Evolutionary conservation across 805 yeast species (phyloP).

Genomic region (Teunomyces cretensis): DNA sequence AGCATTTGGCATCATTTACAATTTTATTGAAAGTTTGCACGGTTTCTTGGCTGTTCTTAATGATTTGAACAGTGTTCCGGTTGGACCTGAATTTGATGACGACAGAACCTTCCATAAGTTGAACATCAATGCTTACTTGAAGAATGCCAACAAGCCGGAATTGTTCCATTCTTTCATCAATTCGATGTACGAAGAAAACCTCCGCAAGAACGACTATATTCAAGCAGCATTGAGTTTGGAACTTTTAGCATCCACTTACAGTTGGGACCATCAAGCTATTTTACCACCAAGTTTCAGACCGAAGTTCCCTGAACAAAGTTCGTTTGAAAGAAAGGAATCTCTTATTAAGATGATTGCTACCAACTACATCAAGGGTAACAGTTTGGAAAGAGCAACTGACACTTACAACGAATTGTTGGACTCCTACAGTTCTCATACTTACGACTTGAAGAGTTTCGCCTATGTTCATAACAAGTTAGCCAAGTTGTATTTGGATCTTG

Average conservation of each 20-base stretch:
- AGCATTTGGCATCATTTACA: constrained; percentile 50
- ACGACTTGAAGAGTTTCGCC: constrained; percentile 74
- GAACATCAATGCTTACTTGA: constrained; percentile 71
- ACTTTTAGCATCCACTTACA: constrained; percentile 70
- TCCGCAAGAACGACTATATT: constrained; percentile 59
- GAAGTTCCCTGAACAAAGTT: constrained; percentile 73
- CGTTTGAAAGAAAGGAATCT: constrained; percentile 78
- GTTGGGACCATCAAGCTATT: constrained; percentile 63
- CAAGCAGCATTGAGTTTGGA: constrained; percentile 85
- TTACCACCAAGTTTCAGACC: constrained; percentile 64
- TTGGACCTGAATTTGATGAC: constrained; percentile 80
- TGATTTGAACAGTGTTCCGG: constrained; percentile 72
- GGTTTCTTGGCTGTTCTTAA: constrained; percentile 64
- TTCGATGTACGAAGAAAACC: constrained; percentile 66
- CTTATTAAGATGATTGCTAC: constrained; percentile 68
- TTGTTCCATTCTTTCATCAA: constrained; percentile 75
- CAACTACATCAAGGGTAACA: constrained; percentile 67
- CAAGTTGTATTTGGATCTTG: constrained; percentile 64
- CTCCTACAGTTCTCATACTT: constrained; percentile 69
- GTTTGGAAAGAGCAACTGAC: constrained; percentile 77
- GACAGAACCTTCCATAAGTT: constrained; percentile 80
- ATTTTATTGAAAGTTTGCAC: constrained; percentile 52
- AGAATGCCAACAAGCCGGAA: constrained; percentile 77
- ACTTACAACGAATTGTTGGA: constrained; percentile 74
- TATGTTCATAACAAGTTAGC: constrained; percentile 68